Evolutionary conservation across 2,329 filamentous ascomycete species (phyloP), one percentile per base, ranked within the genome.

Genomic region (Chrysoporthe cubensis): DNA sequence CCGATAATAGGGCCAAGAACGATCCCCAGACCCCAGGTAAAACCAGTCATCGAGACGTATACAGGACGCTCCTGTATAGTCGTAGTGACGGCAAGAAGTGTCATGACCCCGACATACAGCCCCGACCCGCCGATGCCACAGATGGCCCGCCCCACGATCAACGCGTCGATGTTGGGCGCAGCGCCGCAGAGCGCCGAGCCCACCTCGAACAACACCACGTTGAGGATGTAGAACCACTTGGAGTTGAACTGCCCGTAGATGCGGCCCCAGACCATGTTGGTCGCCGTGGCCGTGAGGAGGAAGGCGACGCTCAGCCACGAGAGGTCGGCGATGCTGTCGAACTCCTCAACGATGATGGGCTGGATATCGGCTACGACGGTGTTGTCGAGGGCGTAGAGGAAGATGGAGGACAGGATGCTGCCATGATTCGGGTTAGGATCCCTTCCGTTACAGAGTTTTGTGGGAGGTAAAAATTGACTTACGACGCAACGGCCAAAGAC

Each of bases 301-400:
- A 84, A 80, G 7, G 71, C 73, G 1, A 71, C 72, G 7, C 73
- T 72, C 4, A 83, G 72, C 82, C 81, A 84, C 1, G 76, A 14
- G 3, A 44, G 43, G 11, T 14, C 11, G 11, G 43, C 16, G 7
- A 44, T 11, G 43, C 16, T 14, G 43, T 44, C 73, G 7, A 84
- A 74, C 50, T 80, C 77, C 4, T 74, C 70, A 18, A 80, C 71
- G 1, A 83, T 79, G 3, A 73, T 68, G 1, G 77, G 78, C 65
- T 84, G 80, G 11, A 84, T 76, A 69, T 82, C 80, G n/a, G 83
- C 83, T 1, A 81, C 76, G 67, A 84, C 81, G 4, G 66, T 70
- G 13, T 64, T 69, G 21, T 70, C 66, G 52, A 70, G 56, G 8
- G 75, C 76, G 56, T 66, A 68, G 56, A 70, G 64, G 14, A 62